Evolutionary conservation across 78 protist species (phyloP).

Genomic region (Chrysochromulina parva): DNA sequence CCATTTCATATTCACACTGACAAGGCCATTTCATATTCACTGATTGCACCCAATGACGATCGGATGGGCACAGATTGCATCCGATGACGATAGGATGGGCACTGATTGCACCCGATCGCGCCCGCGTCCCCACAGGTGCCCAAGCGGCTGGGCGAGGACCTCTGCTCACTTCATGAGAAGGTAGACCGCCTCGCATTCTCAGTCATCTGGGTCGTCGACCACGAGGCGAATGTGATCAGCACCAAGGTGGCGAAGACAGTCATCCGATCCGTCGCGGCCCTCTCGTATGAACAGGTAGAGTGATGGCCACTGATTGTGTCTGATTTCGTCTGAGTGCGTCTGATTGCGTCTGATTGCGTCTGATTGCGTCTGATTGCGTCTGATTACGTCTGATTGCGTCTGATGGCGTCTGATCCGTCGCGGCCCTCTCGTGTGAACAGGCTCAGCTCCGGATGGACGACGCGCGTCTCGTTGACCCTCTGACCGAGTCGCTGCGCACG

Average conservation of each 20-base stretch:
- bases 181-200: constrained; percentile 64
- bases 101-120: too few species aligned
- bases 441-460: constrained; percentile 43
- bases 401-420: constrained; percentile 52
- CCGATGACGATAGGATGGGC: too few species aligned
- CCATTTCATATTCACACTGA: too few species aligned
- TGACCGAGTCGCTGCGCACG: neutral
- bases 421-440: constrained; percentile 73
- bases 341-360: constrained; percentile 13
- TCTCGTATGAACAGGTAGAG: constrained; percentile 86
- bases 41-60: too few species aligned
- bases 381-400: too few species aligned
- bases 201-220: neutral
- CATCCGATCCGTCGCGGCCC: constrained; percentile 80
- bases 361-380: too few species aligned
- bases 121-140: constrained; percentile 34
- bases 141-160: constrained; percentile 40
- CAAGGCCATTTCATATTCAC: too few species aligned
- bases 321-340: too few species aligned
- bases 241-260: constrained; percentile 78
- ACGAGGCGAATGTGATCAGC: constrained; percentile 58
- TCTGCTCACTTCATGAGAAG: constrained; percentile 58
- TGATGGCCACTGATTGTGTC: too few species aligned
- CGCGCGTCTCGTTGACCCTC: too few species aligned
- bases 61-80: too few species aligned